Conservation (phyloP, 345 rosid species). For the Salix exigua region DNA sequence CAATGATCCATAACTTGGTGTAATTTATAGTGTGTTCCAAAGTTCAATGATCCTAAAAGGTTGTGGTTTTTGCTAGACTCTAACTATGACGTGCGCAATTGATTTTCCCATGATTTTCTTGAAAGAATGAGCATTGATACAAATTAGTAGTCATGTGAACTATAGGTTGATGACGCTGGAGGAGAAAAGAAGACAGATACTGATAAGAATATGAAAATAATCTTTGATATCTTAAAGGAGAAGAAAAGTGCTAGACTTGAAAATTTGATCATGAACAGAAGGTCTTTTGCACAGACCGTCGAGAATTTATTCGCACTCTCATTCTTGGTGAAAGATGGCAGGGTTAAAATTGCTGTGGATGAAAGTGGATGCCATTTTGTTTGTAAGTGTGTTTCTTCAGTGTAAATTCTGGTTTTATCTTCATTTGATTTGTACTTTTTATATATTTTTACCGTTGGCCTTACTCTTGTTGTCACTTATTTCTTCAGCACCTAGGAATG, state of each 20-base stretch:
- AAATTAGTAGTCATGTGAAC: neutral
- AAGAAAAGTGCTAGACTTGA: conserved; percentile 62
- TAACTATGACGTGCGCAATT: no score
- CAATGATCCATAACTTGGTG: no score
- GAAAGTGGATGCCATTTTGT: conserved; percentile 62
- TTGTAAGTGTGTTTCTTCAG: conserved; percentile 41
- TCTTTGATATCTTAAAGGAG: conserved; percentile 64
- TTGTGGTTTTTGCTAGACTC: no score
- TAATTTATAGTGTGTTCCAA: no score
- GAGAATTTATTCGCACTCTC: conserved; percentile 90
- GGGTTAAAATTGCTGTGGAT: conserved; percentile 57
- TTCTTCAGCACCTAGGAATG: conserved; percentile 72
- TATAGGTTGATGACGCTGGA: conserved; percentile 53
- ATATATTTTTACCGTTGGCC: neutral
- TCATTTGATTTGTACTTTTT: neutral
- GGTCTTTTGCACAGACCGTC: conserved; percentile 82
- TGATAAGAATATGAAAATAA: conserved; percentile 65
- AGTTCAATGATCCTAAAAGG: no score
- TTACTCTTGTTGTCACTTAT: neutral
- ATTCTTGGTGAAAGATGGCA: conserved; percentile 84
- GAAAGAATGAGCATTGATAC: neutral
- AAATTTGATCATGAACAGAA: conserved; percentile 62
- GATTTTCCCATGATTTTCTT: no score
- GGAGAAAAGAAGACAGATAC: conserved; percentile 78
- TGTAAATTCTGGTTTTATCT: neutral